Evolutionary conservation across 768 basidiomycete species (phyloP).

Genomic region (Leccinellum luteum): DNA sequence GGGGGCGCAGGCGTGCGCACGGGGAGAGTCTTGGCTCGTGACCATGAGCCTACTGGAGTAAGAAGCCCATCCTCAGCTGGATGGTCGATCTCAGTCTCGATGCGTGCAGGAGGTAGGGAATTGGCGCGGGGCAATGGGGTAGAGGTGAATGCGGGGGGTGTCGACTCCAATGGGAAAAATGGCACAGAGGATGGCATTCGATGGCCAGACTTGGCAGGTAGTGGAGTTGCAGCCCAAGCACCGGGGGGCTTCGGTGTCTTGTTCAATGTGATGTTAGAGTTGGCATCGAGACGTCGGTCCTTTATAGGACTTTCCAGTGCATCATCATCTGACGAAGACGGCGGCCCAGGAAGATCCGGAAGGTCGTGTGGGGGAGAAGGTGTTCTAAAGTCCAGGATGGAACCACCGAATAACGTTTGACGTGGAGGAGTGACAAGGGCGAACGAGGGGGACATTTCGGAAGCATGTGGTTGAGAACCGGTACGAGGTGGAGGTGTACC

Average conservation of each 20-base stretch:
- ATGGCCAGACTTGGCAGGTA: constrained; percentile 20
- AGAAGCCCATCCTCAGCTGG: constrained; percentile 24
- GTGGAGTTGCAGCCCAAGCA: constrained; percentile 43
- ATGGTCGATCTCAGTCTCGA: constrained; percentile 19
- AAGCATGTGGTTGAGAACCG: neutral
- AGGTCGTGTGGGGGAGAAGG: constrained; percentile 62
- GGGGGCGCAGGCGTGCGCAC: constrained; percentile 64
- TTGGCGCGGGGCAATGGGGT: constrained; percentile 22
- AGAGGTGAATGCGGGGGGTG: constrained; percentile 25
- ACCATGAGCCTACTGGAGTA: constrained; percentile 50
- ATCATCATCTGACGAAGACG: constrained; percentile 53
- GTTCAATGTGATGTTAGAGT: constrained; percentile 30
- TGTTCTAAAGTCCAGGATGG: constrained; percentile 52
- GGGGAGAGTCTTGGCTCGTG: constrained; percentile 45
- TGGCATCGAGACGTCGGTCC: constrained; percentile 12
- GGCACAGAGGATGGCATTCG: constrained; percentile 16
- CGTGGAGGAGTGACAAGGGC: constrained; percentile 49
- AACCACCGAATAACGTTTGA: constrained; percentile 37
- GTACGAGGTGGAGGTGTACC: constrained; percentile 22
- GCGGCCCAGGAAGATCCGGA: constrained; percentile 66
- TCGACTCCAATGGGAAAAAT: constrained; percentile 24
- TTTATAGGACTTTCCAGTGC: constrained; percentile 28
- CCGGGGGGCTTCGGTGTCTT: constrained; percentile 49
- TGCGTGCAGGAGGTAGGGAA: constrained; percentile 11
- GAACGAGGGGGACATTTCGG: constrained; percentile 17